These are phyloP conservation scores for Codiaeum variegatum DNA, from an alignment of 441 rosid species.

Conservation along the genomic window DNA sequence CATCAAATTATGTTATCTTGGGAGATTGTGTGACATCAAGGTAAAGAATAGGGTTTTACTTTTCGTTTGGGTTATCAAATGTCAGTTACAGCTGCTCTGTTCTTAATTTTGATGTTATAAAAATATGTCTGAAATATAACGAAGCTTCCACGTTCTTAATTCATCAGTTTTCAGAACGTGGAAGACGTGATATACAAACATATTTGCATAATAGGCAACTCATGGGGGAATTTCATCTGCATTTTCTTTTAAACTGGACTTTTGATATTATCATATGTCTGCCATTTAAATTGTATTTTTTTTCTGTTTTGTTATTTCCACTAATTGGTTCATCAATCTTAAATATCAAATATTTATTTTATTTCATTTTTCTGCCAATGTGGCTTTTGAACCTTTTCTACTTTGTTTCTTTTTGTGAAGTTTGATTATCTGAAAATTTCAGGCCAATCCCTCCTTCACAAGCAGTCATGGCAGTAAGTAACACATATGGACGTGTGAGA, in stretches of 20 bases:
- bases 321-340: neutral
- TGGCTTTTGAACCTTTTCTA: neutral
- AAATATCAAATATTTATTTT: neutral
- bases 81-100: neutral
- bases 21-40: constrained; percentile 99
- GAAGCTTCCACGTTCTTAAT: neutral
- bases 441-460: constrained; percentile 98
- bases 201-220: neutral
- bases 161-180: neutral
- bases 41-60: constrained; percentile 32
- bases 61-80: neutral
- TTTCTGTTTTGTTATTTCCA: neutral
- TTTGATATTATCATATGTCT: neutral
- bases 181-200: no score
- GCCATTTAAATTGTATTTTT: neutral
- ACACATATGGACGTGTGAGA: constrained; percentile 93
- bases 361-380: neutral
- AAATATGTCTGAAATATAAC: neutral
- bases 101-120: neutral
- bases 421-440: constrained; percentile 24
- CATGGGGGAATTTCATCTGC: neutral
- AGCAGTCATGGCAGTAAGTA: constrained; percentile 91
- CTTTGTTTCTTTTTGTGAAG: neutral
- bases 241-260: neutral
- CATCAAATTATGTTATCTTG: constrained; percentile 88